Evolutionary conservation across 768 basidiomycete genomes (phyloP).

Genomic region (Russula emetica): DNA sequence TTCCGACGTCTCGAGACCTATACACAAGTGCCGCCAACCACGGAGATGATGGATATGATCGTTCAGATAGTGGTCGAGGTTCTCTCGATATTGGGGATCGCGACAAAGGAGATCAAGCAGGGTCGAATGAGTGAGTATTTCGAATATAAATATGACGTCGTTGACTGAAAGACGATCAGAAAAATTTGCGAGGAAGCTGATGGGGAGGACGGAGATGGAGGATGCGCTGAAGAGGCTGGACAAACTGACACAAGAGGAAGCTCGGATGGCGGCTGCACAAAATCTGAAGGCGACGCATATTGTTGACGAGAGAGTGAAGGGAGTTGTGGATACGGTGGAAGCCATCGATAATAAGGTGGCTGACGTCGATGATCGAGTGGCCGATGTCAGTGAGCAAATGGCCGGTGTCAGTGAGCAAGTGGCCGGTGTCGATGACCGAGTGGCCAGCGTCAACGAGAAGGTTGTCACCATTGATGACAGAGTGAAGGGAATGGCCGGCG

Average conservation of each 20-base stretch:
- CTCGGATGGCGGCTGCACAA: not conserved
- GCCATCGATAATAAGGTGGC: not conserved
- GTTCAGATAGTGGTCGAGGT: not conserved
- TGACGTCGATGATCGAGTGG: not conserved
- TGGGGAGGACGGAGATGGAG: not conserved
- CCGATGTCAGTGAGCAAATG: no score
- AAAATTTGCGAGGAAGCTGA: not conserved
- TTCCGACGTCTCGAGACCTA: not conserved
- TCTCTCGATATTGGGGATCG: not conserved
- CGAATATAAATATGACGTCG: not conserved
- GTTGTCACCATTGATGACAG: not conserved
- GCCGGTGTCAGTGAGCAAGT: not conserved
- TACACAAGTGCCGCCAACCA: not conserved
- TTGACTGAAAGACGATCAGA: not conserved
- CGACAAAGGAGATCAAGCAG: not conserved
- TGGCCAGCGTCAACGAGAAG: not conserved
- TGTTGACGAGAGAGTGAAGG: not conserved
- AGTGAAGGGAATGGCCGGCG: not conserved
- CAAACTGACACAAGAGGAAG: not conserved
- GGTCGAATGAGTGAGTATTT: not conserved
- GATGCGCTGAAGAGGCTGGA: not conserved
- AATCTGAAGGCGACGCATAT: not conserved
- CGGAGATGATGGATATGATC: not conserved
- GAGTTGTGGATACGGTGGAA: not conserved
- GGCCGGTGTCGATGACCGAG: not conserved